Base-by-base conservation (phyloP, 2,329 filamentous ascomycete genomes). In the Aspergillus tamarii region DNA sequence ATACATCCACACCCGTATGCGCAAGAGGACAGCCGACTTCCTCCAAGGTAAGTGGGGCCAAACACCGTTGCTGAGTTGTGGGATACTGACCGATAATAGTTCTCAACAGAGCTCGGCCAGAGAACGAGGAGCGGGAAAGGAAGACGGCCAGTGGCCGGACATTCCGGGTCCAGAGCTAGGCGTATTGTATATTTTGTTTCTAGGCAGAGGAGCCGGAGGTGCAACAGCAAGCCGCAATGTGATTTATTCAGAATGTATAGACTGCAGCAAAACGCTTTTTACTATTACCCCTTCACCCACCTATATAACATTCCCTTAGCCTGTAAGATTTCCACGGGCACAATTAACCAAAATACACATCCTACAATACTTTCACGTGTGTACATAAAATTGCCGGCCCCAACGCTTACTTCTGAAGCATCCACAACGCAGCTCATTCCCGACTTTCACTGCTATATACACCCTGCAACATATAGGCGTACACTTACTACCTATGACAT, bases 1-100 rank as follows among this genome's bases (percentile, higher is more conserved):
- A 59, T 99, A 97, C 76, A 99, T 99, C 69, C 95, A 99, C 85
- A 96, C 94, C 39, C 89, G 96, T 74, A 99, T 99, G 95, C 90
- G 95, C 77, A 92, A 94, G 84, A 89, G 95, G 78, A 99, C 96
- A 11, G 95, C 95, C 57, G 96, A 99, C 79, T 99, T 99, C 84
- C 88, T 99, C 63, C 96, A 99, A 87, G 92, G 93, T 94, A 84
- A 77, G 85, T 71, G 50, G 41, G 26, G 36, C 48, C 48, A 8
- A 55, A 48, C 23, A 32, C 19, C 9, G n/a, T 34, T 26, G 19
- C 30, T 21, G 16, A 19, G 28, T 26, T 55, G 7, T 11, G 9
- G 26, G 26, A 16, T 63, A 64, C 80, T 85, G 70, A 85, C 71
- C 53, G 57, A 41, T 67, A 26, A 36, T 73, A 96, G 94, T 99